A percentile compares a stretch with the other conserved stretches of the same genome.
Conservation (phyloP, 2,329 filamentous ascomycete species). For the Ascomycota sp. region DNA sequence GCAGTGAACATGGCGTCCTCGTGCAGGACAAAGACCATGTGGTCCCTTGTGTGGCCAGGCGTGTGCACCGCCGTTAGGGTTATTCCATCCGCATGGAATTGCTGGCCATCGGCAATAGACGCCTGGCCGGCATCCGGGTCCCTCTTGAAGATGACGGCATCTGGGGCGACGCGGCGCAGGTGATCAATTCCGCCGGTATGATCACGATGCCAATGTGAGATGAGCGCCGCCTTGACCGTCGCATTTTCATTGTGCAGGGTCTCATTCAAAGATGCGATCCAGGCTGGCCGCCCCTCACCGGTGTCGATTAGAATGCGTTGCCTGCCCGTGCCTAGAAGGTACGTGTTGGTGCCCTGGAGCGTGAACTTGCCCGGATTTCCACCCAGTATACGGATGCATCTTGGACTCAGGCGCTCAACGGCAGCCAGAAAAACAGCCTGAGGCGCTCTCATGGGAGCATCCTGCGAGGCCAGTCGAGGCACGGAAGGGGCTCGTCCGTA, state of each 20-base stretch:
- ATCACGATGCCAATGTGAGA: constrained; percentile 88
- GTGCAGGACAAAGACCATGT: constrained; percentile 56
- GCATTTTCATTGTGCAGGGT: constrained; percentile 49
- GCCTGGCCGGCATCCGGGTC: constrained; percentile 29
- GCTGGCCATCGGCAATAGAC: constrained; percentile 26
- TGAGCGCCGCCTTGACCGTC: constrained; percentile 44
- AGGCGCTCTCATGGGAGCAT: no score
- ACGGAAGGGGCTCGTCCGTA: no score
- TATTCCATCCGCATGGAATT: constrained; percentile 36
- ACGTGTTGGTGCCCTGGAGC: constrained; percentile 77
- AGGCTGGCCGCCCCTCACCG: constrained; percentile 58
- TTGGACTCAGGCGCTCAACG: constrained; percentile 57
- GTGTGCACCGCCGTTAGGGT: constrained; percentile 43
- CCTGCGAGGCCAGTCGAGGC: no score
- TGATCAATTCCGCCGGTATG: constrained; percentile 61
- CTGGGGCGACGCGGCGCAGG: constrained; percentile 41
- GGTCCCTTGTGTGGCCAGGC: constrained; percentile 59
- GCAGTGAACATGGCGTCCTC: constrained; percentile 79
- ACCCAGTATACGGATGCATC: constrained; percentile 66
- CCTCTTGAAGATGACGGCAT: constrained; percentile 45
- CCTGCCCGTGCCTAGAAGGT: constrained; percentile 61
- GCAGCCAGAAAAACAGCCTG: no score
- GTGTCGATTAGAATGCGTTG: constrained; percentile 73
- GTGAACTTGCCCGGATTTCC: constrained; percentile 77
- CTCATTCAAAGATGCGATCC: constrained; percentile 44